Conservation (phyloP, 345 rosid genomes). For the Lenwebbia sp. region DNA sequence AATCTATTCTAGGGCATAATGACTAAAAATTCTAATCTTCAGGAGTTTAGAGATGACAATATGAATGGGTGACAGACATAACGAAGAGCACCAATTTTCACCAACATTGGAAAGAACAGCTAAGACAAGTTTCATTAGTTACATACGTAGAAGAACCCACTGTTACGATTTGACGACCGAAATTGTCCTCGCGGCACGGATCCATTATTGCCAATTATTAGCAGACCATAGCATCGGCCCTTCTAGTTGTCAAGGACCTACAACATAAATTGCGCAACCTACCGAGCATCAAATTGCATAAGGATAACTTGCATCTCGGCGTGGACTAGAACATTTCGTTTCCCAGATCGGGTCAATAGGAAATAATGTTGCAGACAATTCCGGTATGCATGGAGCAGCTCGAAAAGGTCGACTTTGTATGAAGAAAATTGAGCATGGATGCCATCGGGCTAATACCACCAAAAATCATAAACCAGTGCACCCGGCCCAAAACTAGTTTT, state of each 20-base stretch:
- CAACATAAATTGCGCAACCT: neutral
- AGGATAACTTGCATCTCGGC: too few relatives aligned
- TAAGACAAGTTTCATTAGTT: neutral
- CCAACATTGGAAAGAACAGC: neutral
- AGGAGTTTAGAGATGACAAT: neutral
- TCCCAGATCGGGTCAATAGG: neutral
- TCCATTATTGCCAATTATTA: neutral
- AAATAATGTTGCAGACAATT: too few relatives aligned
- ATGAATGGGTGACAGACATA: neutral
- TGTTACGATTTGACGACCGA: neutral
- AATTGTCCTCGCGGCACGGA: neutral
- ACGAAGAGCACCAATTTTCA: neutral
- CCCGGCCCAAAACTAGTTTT: too few relatives aligned
- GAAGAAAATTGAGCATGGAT: too few relatives aligned
- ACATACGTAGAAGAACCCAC: neutral
- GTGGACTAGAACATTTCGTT: too few relatives aligned
- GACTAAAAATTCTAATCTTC: neutral
- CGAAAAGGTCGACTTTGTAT: too few relatives aligned
- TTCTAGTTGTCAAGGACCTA: neutral
- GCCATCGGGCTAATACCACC: too few relatives aligned
- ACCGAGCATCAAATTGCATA: neutral
- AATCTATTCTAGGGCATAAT: neutral
- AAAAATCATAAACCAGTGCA: too few relatives aligned
- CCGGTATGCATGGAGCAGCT: too few relatives aligned
- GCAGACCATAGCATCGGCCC: neutral